Evolutionary conservation across 2,329 filamentous ascomycete species (phyloP).

Genomic region (Diaporthe citri): DNA sequence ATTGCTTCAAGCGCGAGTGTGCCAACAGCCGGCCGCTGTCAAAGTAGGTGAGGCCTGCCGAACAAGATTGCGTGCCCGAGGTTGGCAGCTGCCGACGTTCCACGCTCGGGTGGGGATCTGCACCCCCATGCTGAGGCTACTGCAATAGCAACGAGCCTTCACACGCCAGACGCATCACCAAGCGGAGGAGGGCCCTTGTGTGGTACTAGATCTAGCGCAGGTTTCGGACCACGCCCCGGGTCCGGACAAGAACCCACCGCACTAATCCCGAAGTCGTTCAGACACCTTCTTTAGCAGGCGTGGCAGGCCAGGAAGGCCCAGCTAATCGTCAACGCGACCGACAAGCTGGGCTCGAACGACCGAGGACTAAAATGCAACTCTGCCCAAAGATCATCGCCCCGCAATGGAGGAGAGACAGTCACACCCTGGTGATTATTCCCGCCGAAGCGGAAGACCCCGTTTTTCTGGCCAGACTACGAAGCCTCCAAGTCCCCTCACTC

Average conservation of each 20-base stretch:
- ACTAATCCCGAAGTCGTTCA: conserved; percentile 19
- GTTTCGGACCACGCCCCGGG: conserved; percentile 20
- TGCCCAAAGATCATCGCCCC: conserved; percentile 26
- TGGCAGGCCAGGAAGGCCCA: conserved; percentile 28
- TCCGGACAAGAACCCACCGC: conserved; percentile 17
- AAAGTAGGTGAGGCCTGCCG: background rate
- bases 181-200: conserved; percentile 6
- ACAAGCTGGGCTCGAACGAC: conserved; percentile 19
- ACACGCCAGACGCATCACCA: conserved; percentile 25
- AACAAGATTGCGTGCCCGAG: conserved; percentile 6
- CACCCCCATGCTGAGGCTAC: conserved; percentile 12
- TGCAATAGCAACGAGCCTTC: conserved; percentile 17
- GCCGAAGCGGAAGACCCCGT: conserved; percentile 8
- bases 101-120: conserved; percentile 23
- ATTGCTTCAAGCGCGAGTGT: background rate
- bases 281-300: background rate
- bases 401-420: background rate
- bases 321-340: conserved; percentile 3
- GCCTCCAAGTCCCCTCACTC: background rate
- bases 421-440: conserved; percentile 6
- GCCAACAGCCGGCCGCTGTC: conserved; percentile 15
- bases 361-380: conserved; percentile 23
- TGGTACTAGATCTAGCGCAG: conserved; percentile 22
- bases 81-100: conserved; percentile 21
- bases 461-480: conserved; percentile 2